Conservation (phyloP, 1,139 yeast species). For the Hyphopichia pseudoburtonii region DNA sequence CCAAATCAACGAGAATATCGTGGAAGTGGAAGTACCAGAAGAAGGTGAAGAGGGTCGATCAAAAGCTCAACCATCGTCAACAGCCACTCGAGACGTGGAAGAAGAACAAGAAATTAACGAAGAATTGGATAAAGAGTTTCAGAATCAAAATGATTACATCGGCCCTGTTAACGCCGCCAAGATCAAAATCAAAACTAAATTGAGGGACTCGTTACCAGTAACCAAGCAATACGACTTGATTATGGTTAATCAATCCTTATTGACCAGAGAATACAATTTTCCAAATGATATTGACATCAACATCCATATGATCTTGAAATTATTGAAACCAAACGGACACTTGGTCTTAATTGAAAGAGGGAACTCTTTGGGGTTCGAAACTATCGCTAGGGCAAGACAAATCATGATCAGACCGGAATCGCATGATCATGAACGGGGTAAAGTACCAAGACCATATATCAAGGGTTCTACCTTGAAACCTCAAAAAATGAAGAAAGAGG, state of each 20-base stretch:
- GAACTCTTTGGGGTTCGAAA: constrained; percentile 84
- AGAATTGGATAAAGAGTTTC: constrained; percentile 13
- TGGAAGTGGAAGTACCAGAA: constrained; percentile 13
- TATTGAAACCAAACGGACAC: constrained; percentile 76
- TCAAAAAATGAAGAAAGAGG: constrained; percentile 35
- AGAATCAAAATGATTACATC: constrained; percentile 29
- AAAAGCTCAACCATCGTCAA: neutral
- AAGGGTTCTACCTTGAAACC: constrained; percentile 50
- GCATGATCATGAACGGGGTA: constrained; percentile 52
- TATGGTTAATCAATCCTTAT: constrained; percentile 78
- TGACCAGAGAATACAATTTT: constrained; percentile 58
- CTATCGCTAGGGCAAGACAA: constrained; percentile 88
- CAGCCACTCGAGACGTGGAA: constrained; percentile 11
- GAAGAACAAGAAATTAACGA: constrained; percentile 17
- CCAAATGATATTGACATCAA: constrained; percentile 74
- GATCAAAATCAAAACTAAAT: constrained; percentile 52
- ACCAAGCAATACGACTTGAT: constrained; percentile 69
- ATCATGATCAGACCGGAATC: constrained; percentile 82
- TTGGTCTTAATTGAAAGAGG: constrained; percentile 84
- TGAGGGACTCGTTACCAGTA: constrained; percentile 50
- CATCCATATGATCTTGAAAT: constrained; percentile 56
- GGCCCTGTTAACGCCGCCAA: constrained; percentile 63
- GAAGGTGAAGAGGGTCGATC: constrained; percentile 2
- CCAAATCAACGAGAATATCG: constrained; percentile 54
- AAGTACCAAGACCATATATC: constrained; percentile 71